Evolutionary conservation across 441 rosid genomes (phyloP).

Genomic region (Populus hybrid): DNA sequence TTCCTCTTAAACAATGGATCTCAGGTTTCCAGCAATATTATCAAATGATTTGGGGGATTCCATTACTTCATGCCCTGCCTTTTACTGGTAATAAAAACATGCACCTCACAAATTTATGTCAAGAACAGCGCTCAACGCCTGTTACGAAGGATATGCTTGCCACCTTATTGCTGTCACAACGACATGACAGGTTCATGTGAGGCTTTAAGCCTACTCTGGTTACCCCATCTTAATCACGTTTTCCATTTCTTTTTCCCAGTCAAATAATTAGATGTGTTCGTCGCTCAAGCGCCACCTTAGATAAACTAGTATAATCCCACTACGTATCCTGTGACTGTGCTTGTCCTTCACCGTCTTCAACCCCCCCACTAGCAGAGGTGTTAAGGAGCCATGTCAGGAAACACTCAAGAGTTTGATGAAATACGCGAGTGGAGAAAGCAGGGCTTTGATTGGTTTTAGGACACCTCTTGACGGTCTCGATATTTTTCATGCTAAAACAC

Average conservation of each 20-base stretch:
- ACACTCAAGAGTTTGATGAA: neutral
- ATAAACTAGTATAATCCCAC: too few species aligned
- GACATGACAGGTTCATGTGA: neutral
- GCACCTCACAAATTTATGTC: neutral
- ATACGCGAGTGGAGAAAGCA: too few species aligned
- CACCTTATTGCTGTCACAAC: neutral
- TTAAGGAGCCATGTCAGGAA: neutral
- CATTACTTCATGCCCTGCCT: neutral
- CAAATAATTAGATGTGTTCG: neutral
- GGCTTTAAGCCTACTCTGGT: neutral
- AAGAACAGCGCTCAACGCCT: neutral
- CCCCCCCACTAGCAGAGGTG: too few species aligned
- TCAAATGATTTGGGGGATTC: neutral
- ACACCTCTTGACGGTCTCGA: too few species aligned
- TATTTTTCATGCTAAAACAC: neutral
- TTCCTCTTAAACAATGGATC: neutral
- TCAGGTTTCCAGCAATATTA: neutral
- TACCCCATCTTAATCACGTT: neutral
- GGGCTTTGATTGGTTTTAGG: too few species aligned
- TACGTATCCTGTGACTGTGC: too few species aligned
- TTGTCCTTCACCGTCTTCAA: too few species aligned
- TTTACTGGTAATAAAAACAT: neutral
- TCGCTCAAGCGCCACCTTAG: too few species aligned
- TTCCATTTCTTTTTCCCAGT: neutral
- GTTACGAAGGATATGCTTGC: too few species aligned